Evolutionary conservation across 164 flowering plant genomes (phyloP).

Genomic region (Cinnamomum chago): DNA sequence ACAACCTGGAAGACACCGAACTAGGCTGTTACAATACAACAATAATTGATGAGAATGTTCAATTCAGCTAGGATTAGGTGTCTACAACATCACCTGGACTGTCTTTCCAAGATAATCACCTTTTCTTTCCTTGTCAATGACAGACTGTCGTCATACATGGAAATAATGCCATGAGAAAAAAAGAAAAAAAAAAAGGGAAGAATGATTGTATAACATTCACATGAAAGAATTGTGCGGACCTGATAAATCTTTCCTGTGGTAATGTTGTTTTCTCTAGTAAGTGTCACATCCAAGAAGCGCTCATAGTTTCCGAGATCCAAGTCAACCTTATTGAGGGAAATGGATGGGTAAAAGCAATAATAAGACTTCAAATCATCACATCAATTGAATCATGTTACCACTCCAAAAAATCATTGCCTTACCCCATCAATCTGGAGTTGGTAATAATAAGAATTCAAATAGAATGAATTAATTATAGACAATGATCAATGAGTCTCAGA

Average conservation of each 20-base stretch:
- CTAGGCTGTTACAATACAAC: neutral
- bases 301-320: conserved; percentile 96
- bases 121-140: conserved; percentile 81
- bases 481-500: neutral
- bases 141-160: conserved; percentile 51
- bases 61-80: neutral
- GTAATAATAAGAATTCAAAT: neutral
- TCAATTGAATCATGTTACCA: neutral
- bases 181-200: neutral
- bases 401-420: neutral
- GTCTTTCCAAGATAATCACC: conserved; percentile 99
- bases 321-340: conserved; percentile 59
- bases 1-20: conserved; percentile 58
- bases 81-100: conserved; percentile 62
- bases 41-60: neutral
- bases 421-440: neutral
- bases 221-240: conserved; percentile 36
- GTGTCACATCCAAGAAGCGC: conserved; percentile 87
- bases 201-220: neutral
- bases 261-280: conserved; percentile 89
- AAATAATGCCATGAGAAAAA: conserved; percentile 4
- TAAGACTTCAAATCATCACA: neutral
- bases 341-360: neutral
- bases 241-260: conserved; percentile 97
- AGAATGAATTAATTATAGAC: neutral